Base-by-base conservation (phyloP, 805 yeast genomes). In the Pachysolen tannophilus region DNA sequence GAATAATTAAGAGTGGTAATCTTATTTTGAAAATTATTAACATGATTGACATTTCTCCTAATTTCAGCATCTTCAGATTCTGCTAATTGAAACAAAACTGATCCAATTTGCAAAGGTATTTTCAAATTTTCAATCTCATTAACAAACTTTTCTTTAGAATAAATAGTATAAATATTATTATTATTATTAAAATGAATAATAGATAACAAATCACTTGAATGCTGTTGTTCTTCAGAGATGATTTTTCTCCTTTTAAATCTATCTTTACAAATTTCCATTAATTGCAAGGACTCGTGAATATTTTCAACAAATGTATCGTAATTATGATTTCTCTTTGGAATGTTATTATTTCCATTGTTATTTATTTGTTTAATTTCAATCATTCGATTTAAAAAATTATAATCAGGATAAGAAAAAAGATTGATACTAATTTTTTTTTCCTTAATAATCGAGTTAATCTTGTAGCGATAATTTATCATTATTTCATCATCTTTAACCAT, bases 51-150 rank as follows among this genome's bases (percentile, higher is more conserved):
- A n/a, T n/a, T n/a, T n/a, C n/a, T n/a, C n/a, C n/a, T n/a, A n/a
- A n/a, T n/a, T n/a, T n/a, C n/a, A n/a, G n/a, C n/a, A 7, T 18
- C 19, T 8, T 23, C 20, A 26, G 32, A 32, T 21, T 28, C 20
- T 17, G 39, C 28, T 26, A 37, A 33, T 26, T 25, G 29, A 17
- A 33, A 29, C 9, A 37, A 19, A 6, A 32, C 21, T 26, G 11
- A 25, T 9, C 40, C 40, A 9, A 37, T 19, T 37, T 37, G 40
- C n/a, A 16, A 25, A 7, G 40, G 36, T 10, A 4, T n/a, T 20
- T 7, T 18, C 6, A 33, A 30, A 11, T 14, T 5, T 5, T 31
- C 8, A 27, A 26, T 26, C 6, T 16, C n/a, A 11, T 24, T 31
- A 4, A 37, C 26, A 11, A 37, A 20, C 11, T 37, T 35, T 2